A percentile compares a stretch with the other conserved stretches of the same genome.
Evolutionary conservation across 768 basidiomycete genomes (phyloP).

Genomic region (Asterophora lycoperdoides): DNA sequence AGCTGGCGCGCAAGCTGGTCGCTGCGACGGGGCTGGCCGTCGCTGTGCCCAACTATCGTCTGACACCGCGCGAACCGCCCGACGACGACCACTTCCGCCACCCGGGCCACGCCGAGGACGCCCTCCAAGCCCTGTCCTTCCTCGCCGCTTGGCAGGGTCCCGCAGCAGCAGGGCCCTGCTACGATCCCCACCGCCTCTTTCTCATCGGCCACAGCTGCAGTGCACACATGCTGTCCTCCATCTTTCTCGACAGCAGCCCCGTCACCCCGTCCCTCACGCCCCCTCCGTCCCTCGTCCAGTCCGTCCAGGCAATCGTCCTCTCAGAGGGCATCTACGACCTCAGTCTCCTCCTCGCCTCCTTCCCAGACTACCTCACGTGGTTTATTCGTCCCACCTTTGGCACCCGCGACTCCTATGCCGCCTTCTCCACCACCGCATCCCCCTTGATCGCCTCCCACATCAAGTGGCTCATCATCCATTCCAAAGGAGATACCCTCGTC

Average conservation of each 20-base stretch:
- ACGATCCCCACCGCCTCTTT: slow-evolving; percentile 42
- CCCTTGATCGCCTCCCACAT: slow-evolving; percentile 34
- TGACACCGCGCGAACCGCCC: slow-evolving; percentile 46
- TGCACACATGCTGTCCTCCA: slow-evolving; percentile 73
- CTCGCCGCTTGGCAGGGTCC: slow-evolving; percentile 45
- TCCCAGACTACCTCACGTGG: slow-evolving; percentile 66
- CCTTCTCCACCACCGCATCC: slow-evolving; percentile 43
- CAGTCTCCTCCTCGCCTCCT: slow-evolving; percentile 55
- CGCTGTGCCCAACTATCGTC: slow-evolving; percentile 74
- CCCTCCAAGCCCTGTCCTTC: slow-evolving; percentile 58
- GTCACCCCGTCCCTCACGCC: slow-evolving; percentile 45
- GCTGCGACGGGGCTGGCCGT: slow-evolving; percentile 50
- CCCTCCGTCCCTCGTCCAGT: slow-evolving; percentile 32
- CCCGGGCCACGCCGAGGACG: slow-evolving; percentile 67
- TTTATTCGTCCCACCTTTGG: slow-evolving; percentile 70
- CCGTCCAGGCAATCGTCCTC: slow-evolving; percentile 51
- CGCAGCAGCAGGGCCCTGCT: slow-evolving; percentile 19
- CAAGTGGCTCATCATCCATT: slow-evolving; percentile 73
- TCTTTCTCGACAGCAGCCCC: slow-evolving; percentile 53
- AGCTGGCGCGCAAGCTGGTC: slow-evolving; percentile 52
- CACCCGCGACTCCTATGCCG: slow-evolving; percentile 39
- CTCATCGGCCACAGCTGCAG: slow-evolving; percentile 79
- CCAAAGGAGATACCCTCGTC: slow-evolving; percentile 64
- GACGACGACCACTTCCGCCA: slow-evolving; percentile 45
- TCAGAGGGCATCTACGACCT: slow-evolving; percentile 82